Evolutionary conservation across 2,329 filamentous ascomycete genomes (phyloP), one percentile per base, ranked within the genome.

Genomic region (Capronia coronata): DNA sequence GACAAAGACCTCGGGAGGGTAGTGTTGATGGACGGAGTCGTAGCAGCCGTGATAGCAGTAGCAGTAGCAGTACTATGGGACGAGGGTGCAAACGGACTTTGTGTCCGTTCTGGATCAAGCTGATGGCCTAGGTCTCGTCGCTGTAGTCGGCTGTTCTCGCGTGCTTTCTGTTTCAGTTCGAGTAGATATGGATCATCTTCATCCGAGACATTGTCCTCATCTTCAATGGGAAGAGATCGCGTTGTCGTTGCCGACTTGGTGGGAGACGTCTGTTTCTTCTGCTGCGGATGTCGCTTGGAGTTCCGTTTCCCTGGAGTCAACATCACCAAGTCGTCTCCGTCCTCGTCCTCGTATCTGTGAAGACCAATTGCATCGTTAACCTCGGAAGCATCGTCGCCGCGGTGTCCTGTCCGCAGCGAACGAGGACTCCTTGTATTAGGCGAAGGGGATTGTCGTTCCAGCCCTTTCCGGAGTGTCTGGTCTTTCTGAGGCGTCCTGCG

Each of bases 141-240:
- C 46, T 62, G 59, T 30, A 61, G 63, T 29, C 62, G 57, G 22
- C 63, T 63, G 52, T 64, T 64, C 52, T 68, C 68, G n/a, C 71
- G 64, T 7, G 71, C 71, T 51, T 66, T 64, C 27, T 66, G 62
- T 42, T 65, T 65, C 21, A 73, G 59, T 40, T 69, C 69, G 14
- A 67, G 65, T 16, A 72, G 64, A 47, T 73, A 72, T 8, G 68
- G 68, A 19, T 65, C 64, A 9, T 56, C 51, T 11, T 61, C 55
- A 19, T 60, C 59, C 23, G 60, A 60, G 8, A 59, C 59, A 9
- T 58, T 52, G 22, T 55, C 22, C 14, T 52, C 44, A 13, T 34
- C 30, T 6, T 34, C 32, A 52, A 30, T 11, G 35, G 32, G 14
- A 35, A 14, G 29, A n/a, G n/a, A n/a, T n/a, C n/a, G n/a, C n/a